Percentiles rank a stretch among this genome's conserved stretches.
Conservation (phyloP, 345 rosid species). For the Hibiscus mutabilis region DNA sequence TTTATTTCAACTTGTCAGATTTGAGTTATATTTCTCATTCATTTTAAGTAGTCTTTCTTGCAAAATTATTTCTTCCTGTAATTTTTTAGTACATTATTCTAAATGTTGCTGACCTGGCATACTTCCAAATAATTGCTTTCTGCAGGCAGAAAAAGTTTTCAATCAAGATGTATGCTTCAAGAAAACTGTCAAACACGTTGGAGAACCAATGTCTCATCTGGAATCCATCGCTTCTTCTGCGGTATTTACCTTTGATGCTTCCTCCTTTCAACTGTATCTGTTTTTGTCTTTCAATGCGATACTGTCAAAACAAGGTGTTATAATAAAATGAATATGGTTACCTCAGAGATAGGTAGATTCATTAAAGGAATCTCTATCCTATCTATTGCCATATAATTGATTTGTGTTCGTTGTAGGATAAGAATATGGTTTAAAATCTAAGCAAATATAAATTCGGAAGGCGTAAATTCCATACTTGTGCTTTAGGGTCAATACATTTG, state of each 20-base stretch:
- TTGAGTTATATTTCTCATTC: background rate
- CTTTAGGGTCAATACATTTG: background rate
- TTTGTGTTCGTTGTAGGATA: background rate
- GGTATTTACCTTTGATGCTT: conserved; percentile 33
- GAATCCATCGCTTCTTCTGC: conserved; percentile 98
- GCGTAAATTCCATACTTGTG: background rate
- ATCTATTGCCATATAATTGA: background rate
- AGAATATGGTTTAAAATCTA: background rate
- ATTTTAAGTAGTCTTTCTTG: background rate
- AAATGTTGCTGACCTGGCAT: background rate
- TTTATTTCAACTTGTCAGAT: no score
- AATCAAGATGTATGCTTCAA: conserved; percentile 88
- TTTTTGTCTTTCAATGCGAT: background rate
- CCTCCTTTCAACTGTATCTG: background rate
- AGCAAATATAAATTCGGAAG: background rate
- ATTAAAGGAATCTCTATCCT: background rate
- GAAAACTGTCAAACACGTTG: conserved; percentile 80
- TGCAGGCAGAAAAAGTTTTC: conserved; percentile 95
- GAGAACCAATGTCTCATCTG: conserved; percentile 93
- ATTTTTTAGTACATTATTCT: no score
- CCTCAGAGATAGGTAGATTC: background rate
- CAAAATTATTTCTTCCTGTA: no score
- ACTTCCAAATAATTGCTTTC: conserved; percentile 7
- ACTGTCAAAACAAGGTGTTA: background rate
- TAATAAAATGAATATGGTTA: background rate